Conservation (phyloP, 192 early-diverging fungal genomes). For the Geosiphon pyriformis region DNA sequence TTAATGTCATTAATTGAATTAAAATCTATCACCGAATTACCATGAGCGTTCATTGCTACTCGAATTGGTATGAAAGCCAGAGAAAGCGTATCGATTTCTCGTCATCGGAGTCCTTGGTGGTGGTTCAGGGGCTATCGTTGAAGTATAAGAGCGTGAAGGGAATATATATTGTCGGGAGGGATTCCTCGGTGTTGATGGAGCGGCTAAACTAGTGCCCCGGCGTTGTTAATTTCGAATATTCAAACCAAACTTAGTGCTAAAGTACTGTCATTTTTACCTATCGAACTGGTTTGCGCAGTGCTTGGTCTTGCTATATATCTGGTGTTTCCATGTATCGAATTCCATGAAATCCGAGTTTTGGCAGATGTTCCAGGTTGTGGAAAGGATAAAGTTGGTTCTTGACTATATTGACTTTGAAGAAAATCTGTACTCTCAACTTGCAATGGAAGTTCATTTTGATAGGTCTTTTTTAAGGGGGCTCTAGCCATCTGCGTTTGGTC, state of each 20-base stretch:
- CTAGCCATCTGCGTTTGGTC: not conserved
- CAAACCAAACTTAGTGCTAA: not conserved
- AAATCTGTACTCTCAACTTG: not conserved
- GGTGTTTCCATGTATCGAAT: not conserved
- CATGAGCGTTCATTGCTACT: not conserved
- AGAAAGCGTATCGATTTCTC: not conserved
- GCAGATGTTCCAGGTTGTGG: not conserved
- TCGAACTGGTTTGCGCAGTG: not conserved
- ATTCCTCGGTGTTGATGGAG: not conserved
- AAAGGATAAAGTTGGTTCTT: not conserved
- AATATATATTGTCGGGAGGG: not conserved
- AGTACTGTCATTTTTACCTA: not conserved
- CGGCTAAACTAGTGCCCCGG: not conserved
- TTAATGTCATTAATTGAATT: too few relatives aligned
- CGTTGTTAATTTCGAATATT: not conserved
- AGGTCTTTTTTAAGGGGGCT: not conserved
- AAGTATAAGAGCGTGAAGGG: not conserved
- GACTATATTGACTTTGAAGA: not conserved
- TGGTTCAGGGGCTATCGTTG: not conserved
- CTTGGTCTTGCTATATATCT: not conserved
- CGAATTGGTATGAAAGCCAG: too few relatives aligned
- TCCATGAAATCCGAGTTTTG: slow-evolving; percentile 8
- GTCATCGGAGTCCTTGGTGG: slow-evolving; percentile 1
- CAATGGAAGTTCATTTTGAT: not conserved
- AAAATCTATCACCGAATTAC: too few relatives aligned